These are phyloP conservation scores for Yamadazyma paraphyllophila DNA, from an alignment of 805 yeast genomes.

Conservation along the genomic window DNA sequence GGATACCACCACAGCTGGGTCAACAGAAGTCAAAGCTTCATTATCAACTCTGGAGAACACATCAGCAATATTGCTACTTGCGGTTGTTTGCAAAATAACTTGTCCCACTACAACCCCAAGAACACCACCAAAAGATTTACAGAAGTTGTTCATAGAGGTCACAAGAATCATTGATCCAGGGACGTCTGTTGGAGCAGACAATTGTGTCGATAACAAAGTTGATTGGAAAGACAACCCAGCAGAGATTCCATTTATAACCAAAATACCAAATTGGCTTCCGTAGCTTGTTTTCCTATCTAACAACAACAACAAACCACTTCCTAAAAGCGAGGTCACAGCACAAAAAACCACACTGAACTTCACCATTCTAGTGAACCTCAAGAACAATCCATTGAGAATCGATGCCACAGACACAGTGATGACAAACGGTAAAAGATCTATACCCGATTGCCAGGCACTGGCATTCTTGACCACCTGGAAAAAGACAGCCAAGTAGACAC, in stretches of 20 bases:
- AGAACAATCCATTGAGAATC: conserved; percentile 29
- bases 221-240: conserved; percentile 38
- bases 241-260: conserved; percentile 33
- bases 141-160: conserved; percentile 34
- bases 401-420: conserved; percentile 33
- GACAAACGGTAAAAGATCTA: conserved; percentile 35
- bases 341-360: conserved; percentile 33
- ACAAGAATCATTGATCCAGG: conserved; percentile 36
- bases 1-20: conserved; percentile 15
- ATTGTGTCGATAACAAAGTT: conserved; percentile 34
- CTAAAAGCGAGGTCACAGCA: conserved; percentile 31
- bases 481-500: conserved; percentile 35
- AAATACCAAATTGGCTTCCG: conserved; percentile 29
- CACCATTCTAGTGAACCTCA: conserved; percentile 26
- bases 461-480: conserved; percentile 39
- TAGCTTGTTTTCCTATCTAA: conserved; percentile 22
- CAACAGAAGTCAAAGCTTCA: conserved; percentile 10
- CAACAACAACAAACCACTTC: conserved; percentile 32
- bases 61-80: conserved; percentile 16
- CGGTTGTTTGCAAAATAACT: conserved; percentile 25
- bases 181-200: conserved; percentile 34
- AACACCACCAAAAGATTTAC: conserved; percentile 32
- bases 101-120: conserved; percentile 32
- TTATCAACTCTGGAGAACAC: conserved; percentile 3
- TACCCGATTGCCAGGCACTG: conserved; percentile 36